A percentile compares a stretch with the other conserved stretches of the same genome.
Conservation (phyloP, 768 basidiomycete species). For the Leccinum subgranulosum region DNA sequence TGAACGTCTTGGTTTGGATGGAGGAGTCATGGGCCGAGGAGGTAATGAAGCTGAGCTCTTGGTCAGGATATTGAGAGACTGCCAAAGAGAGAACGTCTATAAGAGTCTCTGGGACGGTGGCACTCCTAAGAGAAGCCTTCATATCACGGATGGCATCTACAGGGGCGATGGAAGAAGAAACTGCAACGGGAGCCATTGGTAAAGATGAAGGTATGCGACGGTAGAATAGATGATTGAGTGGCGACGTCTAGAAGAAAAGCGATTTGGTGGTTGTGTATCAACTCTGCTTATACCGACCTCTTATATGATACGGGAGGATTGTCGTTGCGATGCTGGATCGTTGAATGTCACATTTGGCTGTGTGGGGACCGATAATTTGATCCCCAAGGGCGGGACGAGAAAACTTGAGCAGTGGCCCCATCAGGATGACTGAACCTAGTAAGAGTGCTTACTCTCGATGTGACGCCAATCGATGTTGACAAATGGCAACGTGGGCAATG, state of each 20-base stretch:
- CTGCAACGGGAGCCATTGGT: conserved; percentile 17
- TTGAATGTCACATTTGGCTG: not conserved
- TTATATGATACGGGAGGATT: conserved; percentile 16
- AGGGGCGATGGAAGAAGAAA: conserved; percentile 7
- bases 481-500: not conserved
- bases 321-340: not conserved
- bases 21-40: conserved; percentile 31
- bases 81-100: conserved; percentile 23
- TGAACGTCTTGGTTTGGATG: conserved; percentile 25
- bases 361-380: not conserved
- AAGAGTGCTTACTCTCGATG: conserved; percentile 2
- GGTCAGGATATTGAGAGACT: conserved; percentile 19
- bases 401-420: conserved; percentile 2
- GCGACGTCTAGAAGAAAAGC: not conserved
- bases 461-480: conserved; percentile 7
- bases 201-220: not conserved
- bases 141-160: conserved; percentile 8
- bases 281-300: conserved; percentile 5
- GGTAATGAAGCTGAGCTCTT: conserved; percentile 26
- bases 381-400: not conserved
- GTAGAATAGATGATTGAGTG: not conserved
- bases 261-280: not conserved
- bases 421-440: not conserved
- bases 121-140: conserved; percentile 12
- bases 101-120: conserved; percentile 16